A percentile compares a stretch with the other conserved stretches of the same genome.
phyloP scores from a whole-genome alignment of 352 stramenopile species.

The Pilasporangium apinafurcum region DNA sequence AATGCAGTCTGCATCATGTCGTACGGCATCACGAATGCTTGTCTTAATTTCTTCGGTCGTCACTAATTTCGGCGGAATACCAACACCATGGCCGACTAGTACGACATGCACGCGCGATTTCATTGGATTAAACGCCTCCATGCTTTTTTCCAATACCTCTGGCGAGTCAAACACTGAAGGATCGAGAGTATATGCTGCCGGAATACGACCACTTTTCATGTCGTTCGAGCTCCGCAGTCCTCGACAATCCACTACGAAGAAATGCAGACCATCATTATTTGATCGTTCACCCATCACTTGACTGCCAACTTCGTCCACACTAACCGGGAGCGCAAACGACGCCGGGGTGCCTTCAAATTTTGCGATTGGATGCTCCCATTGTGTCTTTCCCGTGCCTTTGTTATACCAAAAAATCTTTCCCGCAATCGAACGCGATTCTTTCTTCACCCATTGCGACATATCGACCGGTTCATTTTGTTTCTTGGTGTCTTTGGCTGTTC shows the following conservation, averaged over 20 bases:
- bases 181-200: constrained; percentile 68
- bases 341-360: constrained; percentile 46
- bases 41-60: constrained; percentile 66
- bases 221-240: constrained; percentile 70
- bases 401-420: constrained; percentile 82
- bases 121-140: constrained; percentile 65
- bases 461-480: constrained; percentile 36
- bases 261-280: constrained; percentile 29
- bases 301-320: constrained; percentile 54
- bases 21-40: constrained; percentile 68
- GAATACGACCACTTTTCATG: constrained; percentile 72
- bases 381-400: constrained; percentile 59
- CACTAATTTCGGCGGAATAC: constrained; percentile 48
- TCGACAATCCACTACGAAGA: constrained; percentile 77
- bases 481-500: constrained; percentile 8
- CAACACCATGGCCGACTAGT: constrained; percentile 65
- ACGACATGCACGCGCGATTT: constrained; percentile 73
- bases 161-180: constrained; percentile 76
- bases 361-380: constrained; percentile 76
- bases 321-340: constrained; percentile 62
- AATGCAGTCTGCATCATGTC: constrained; percentile 53
- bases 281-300: constrained; percentile 64
- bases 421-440: constrained; percentile 61
- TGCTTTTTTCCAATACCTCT: constrained; percentile 65
- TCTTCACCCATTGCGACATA: constrained; percentile 79